Evolutionary conservation across 257 asterid genomes (phyloP).

Genomic region (Ocimum tenuiflorum): DNA sequence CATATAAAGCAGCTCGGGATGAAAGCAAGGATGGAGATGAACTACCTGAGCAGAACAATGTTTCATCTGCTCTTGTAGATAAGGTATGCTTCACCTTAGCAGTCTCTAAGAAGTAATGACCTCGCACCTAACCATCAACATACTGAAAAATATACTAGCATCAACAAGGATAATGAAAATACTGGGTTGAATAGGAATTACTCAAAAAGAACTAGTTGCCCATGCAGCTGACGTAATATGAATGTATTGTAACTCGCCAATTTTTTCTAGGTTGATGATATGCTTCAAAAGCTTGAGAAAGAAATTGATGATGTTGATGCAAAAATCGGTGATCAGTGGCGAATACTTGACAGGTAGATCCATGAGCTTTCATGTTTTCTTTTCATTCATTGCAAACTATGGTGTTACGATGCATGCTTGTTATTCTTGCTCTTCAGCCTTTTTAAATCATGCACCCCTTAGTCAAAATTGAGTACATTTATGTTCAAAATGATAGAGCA

Average conservation of each 20-base stretch:
- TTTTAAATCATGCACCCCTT: no score
- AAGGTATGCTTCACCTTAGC: constrained; percentile 38
- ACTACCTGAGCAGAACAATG: constrained; percentile 45
- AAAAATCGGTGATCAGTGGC: constrained; percentile 84
- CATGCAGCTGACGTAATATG: constrained; percentile 5
- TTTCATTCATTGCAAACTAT: neutral
- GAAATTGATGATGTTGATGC: constrained; percentile 92
- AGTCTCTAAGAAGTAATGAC: neutral
- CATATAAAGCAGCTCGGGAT: constrained; percentile 76
- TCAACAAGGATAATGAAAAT: neutral
- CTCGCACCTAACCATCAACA: neutral
- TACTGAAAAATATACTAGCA: neutral
- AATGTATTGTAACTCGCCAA: constrained; percentile 15
- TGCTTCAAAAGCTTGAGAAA: constrained; percentile 90
- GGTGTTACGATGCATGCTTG: no score
- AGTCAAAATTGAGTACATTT: no score
- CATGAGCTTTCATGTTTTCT: neutral
- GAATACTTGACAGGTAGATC: constrained; percentile 79
- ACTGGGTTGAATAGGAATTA: neutral
- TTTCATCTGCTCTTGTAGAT: constrained; percentile 76
- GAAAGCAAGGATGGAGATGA: constrained; percentile 56
- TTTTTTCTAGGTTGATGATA: constrained; percentile 64
- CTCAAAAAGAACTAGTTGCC: neutral
- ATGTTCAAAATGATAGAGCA: no score
- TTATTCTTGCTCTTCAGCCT: no score